Conservation (phyloP, 169 alveolate genomes). For the Cryptosporidium xiaoi region DNA sequence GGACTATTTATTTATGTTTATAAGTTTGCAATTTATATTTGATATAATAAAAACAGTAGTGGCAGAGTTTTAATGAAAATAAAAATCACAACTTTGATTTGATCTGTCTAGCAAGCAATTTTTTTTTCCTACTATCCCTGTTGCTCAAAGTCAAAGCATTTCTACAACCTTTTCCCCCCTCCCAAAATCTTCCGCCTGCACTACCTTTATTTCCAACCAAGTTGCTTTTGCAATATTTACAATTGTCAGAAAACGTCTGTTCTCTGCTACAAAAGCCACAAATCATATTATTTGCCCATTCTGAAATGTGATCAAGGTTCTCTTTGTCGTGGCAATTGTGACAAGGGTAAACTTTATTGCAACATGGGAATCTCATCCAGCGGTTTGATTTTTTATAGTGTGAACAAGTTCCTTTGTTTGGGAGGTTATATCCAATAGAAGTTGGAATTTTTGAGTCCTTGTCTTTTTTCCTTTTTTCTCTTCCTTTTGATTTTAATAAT, state of each 20-base stretch:
- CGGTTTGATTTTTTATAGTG: slow-evolving; percentile 89
- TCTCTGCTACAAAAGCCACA: slow-evolving; percentile 89
- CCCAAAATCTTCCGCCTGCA: slow-evolving; percentile 76
- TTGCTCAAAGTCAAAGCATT: slow-evolving; percentile 80
- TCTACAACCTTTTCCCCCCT: slow-evolving; percentile 86
- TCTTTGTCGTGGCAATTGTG: slow-evolving; percentile 87
- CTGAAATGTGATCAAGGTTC: slow-evolving; percentile 84
- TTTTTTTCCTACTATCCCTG: slow-evolving; percentile 81
- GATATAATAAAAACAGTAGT: slow-evolving; percentile 12
- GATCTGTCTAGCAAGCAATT: slow-evolving; percentile 76
- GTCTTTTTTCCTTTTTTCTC: background rate
- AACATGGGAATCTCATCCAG: slow-evolving; percentile 91
- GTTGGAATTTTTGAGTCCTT: slow-evolving; percentile 65
- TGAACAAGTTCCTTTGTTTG: slow-evolving; percentile 86
- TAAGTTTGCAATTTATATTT: slow-evolving; percentile 33
- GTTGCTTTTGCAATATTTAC: slow-evolving; percentile 75
- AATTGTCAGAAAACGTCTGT: slow-evolving; percentile 80
- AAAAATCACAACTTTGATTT: slow-evolving; percentile 18
- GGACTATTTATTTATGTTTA: slow-evolving; percentile 42
- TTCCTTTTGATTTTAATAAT: slow-evolving; percentile 7
- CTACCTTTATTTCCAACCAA: slow-evolving; percentile 75
- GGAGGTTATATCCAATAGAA: slow-evolving; percentile 85
- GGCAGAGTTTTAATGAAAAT: background rate
- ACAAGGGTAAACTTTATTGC: slow-evolving; percentile 89
- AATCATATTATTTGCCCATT: slow-evolving; percentile 86